Conservation (phyloP, 2,329 filamentous ascomycete genomes). For the Pyricularia grisea region DNA sequence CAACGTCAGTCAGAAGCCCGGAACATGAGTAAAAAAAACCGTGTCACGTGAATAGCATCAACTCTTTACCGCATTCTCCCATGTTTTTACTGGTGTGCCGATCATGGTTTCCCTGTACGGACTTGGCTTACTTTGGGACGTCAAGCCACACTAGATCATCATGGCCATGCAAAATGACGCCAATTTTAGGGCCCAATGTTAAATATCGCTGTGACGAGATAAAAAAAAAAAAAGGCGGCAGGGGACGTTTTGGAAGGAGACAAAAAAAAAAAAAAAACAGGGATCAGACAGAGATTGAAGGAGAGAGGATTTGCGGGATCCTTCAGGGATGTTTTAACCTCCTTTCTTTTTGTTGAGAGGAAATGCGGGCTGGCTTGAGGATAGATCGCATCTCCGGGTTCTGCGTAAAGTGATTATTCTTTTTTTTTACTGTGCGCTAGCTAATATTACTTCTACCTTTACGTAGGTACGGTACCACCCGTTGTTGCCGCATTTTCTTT, state of each 20-base stretch:
- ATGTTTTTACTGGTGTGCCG: background rate
- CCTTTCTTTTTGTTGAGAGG: conserved; percentile 1
- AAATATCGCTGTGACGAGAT: background rate
- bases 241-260: background rate
- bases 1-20: background rate
- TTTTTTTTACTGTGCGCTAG: background rate
- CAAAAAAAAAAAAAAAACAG: background rate
- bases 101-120: background rate
- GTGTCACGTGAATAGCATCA: background rate
- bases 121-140: background rate
- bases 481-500: background rate
- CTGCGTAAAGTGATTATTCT: background rate
- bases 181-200: background rate
- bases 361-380: background rate
- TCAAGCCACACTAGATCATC: background rate
- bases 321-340: background rate
- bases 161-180: background rate
- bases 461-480: no score
- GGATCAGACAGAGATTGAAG: background rate
- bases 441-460: no score
- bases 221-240: background rate
- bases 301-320: background rate
- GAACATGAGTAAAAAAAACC: background rate
- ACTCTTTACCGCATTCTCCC: background rate
- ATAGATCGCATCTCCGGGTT: background rate